A percentile compares a stretch with the other conserved stretches of the same genome.
phyloP scores from a whole-genome alignment of 441 rosid species.

The Biscutella laevigata region DNA sequence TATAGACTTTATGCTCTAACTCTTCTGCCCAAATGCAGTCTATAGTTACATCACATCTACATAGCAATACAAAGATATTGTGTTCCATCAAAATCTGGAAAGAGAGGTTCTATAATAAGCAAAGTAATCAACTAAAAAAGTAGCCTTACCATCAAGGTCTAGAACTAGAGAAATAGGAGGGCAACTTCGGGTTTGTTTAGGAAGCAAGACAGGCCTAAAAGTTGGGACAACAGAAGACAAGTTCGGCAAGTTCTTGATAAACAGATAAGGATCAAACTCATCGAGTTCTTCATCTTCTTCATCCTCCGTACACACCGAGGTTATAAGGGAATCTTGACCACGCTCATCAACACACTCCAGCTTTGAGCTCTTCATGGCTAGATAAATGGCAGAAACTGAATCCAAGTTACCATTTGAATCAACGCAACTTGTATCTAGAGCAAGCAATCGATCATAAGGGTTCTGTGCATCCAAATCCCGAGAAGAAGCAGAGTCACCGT shows the following conservation, averaged over 20 bases:
- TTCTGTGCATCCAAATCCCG: constrained; percentile 28
- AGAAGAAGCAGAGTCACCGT: constrained; percentile 26
- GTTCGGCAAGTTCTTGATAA: constrained; percentile 82
- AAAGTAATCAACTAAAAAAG: neutral
- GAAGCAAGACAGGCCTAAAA: constrained; percentile 77
- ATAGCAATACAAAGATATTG: neutral
- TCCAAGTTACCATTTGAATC: constrained; percentile 37
- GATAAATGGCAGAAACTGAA: constrained; percentile 80
- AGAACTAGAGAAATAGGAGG: constrained; percentile 87
- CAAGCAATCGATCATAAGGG: constrained; percentile 34
- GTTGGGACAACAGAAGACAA: constrained; percentile 88
- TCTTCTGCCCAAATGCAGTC: neutral
- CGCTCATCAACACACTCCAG: constrained; percentile 85
- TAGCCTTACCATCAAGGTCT: constrained; percentile 80
- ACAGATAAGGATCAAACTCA: constrained; percentile 87
- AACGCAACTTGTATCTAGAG: constrained; percentile 28
- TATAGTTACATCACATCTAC: neutral
- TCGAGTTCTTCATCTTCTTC: constrained; percentile 73
- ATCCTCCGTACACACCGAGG: constrained; percentile 55
- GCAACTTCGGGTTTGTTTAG: constrained; percentile 97
- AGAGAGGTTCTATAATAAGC: neutral
- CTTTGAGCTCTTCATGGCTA: constrained; percentile 94
- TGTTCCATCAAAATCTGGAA: neutral
- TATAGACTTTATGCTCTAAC: neutral
- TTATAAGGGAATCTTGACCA: constrained; percentile 61